Base-by-base conservation (phyloP, 1,284 basidiomycete genomes). In the Athelia sp. region DNA sequence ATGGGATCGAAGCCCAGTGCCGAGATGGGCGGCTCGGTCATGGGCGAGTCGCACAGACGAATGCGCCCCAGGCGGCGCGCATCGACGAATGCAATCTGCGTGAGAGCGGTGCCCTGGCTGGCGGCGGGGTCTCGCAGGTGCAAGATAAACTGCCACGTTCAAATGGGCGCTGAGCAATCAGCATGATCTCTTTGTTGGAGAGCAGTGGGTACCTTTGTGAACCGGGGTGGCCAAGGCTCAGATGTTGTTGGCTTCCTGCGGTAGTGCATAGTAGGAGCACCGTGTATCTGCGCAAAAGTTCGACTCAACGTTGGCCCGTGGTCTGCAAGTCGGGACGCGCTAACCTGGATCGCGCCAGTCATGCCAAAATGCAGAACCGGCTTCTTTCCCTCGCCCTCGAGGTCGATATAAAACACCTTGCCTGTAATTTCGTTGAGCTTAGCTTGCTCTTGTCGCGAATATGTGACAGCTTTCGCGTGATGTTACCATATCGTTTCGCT, bases 291-390 rank as follows among this genome's bases (percentile, higher is more conserved):
- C 13, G n/a, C n/a, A n/a, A n/a, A n/a, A n/a, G n/a, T 46, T 46
- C 2, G 19, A 23, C 4, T 29, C 13, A 22, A 23, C 44, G 15
- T 31, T 46, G 46, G 24, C 11, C 18, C 22, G 31, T 19, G 26
- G n/a, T 34, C 4, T 23, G 47, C 17, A n/a, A n/a, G n/a, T n/a
- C 19, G 24, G 48, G n/a, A 17, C 43, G 13, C 13, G 52, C 63
- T 50, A 53, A 86, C 85, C 69, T 87, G 82, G 32, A 92, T 71
- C 81, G 84, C 83, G 9, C 89, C 88, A 2, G 87, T 90, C 89
- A 91, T 91, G 2, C 89, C 89, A 56, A 91, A 88, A 62, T 91
- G 88, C 50, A 90, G 69, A 3, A 90, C 82, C 2, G 87, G 88
- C 55, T 78, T 66, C 58, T 72, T 71, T 0, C 86, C 86, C 19